A percentile compares a stretch with the other conserved stretches of the same genome.
Evolutionary conservation across 768 basidiomycete species (phyloP).

Genomic region (Atractiella rhizophila): DNA sequence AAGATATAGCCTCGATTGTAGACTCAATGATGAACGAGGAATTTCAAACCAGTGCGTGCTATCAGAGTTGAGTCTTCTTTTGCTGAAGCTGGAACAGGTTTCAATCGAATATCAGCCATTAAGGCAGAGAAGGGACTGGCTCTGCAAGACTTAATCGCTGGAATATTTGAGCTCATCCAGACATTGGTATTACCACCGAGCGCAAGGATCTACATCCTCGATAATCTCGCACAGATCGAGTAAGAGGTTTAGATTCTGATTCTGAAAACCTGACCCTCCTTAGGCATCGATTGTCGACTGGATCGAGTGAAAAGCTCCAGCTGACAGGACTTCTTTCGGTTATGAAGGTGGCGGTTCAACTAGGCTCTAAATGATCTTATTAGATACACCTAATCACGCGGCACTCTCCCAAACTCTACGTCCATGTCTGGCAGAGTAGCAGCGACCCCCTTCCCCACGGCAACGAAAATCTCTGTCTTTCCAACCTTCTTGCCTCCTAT

Average conservation of each 20-base stretch:
- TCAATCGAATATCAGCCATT: conserved; percentile 51
- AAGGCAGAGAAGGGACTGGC: conserved; percentile 85
- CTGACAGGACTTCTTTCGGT: conserved; percentile 68
- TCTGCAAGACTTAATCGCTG: conserved; percentile 72
- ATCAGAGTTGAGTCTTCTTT: not conserved
- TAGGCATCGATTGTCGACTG: conserved; percentile 56
- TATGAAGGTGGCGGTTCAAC: conserved; percentile 75
- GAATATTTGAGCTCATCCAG: conserved; percentile 71
- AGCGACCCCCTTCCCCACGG: not conserved
- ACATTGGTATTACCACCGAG: conserved; percentile 62
- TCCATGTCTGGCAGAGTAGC: not conserved
- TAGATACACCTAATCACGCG: not conserved
- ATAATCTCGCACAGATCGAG: conserved; percentile 88
- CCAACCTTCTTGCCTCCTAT: not conserved
- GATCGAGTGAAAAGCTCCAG: conserved; percentile 83
- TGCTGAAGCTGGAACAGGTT: not conserved
- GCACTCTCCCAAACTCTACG: not conserved
- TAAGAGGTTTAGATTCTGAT: conserved; percentile 24
- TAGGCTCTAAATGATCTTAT: conserved; percentile 10
- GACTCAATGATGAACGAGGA: conserved; percentile 89
- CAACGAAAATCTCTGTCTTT: not conserved
- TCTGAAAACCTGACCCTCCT: not conserved
- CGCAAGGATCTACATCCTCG: conserved; percentile 70
- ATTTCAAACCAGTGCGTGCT: conserved; percentile 48
- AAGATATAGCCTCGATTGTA: conserved; percentile 77